Evolutionary conservation across 73 alveolate species (phyloP), one percentile per base, ranked within the genome.

Genomic region (Blepharisma stoltei): DNA sequence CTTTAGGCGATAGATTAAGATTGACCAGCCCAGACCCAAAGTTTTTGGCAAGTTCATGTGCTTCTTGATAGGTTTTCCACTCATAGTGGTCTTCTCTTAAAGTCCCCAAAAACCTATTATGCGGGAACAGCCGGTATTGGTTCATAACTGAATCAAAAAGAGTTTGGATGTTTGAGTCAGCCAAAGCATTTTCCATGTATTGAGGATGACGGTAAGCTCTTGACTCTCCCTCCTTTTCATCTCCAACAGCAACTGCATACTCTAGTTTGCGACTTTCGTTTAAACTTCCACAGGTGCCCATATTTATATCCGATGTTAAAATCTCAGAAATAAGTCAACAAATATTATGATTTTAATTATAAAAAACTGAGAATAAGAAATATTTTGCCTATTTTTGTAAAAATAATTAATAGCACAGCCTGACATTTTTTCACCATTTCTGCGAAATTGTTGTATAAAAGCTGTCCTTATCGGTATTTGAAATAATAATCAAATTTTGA

Each of bases 11-110:
- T 46, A 82, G 81, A 23, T 86, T 32, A 6, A 67, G 41, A 25
- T 43, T 67, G 25, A 67, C 76, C 7, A 86, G 73, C 14, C 81
- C 92, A 50, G 70, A 81, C 6, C 88, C 71, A 54, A 92, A 83
- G 6, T 70, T 45, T 44, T 48, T 41, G 5, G 91, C 80, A 6
- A 78, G 71, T 7, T 54, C 88, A 49, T 81, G 52, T 49, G 85
- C 80, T 70, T 92, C 94, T 32, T 83, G 46, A 77, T 54, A 89
- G 14, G 92, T 86, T 69, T 89, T 82, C 96, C 95, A 92, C 45
- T 67, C 50, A 78, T 89, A 92, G 37, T 82, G 83, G 21, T 87
- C 92, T 18, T 7, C 18, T 46, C 5, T 14, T 0, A n/a, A 9
- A 1, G 55, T 37, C 1, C 79, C 79, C 45, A 44, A 32, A 32